Conservation (phyloP, 768 basidiomycete species). For the Paxillus rubicundulus region DNA sequence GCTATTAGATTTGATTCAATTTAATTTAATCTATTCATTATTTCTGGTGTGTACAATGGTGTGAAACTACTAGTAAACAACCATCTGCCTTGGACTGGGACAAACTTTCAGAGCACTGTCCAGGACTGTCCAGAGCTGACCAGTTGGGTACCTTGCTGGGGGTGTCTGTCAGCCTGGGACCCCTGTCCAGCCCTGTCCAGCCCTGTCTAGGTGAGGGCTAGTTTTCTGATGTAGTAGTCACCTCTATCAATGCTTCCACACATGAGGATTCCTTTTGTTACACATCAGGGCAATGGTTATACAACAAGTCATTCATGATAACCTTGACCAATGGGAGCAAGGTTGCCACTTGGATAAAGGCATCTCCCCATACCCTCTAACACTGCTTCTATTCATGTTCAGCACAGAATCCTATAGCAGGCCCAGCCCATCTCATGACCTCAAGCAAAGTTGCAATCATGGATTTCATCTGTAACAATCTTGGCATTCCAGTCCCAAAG, state of each 20-base stretch:
- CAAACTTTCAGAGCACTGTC: no score
- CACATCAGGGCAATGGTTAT: constrained; percentile 25
- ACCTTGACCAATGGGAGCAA: constrained; percentile 10
- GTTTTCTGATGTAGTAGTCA: constrained; percentile 3
- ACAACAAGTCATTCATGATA: constrained; percentile 18
- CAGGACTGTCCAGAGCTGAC: no score
- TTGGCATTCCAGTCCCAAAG: constrained; percentile 29
- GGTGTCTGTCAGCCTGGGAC: no score
- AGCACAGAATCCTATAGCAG: constrained; percentile 23
- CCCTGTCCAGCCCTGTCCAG: no score
- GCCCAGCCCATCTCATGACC: constrained; percentile 27
- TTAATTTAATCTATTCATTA: no score
- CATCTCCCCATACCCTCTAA: not conserved
- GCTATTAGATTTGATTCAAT: no score
- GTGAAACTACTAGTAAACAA: no score
- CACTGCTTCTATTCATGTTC: not conserved
- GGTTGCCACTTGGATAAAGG: constrained; percentile 11
- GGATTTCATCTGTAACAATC: constrained; percentile 26
- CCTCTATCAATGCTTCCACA: not conserved
- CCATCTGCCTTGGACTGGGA: no score
- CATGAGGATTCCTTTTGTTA: constrained; percentile 11
- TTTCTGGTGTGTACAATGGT: no score
- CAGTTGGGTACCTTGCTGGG: no score
- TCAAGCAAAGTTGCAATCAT: constrained; percentile 39
- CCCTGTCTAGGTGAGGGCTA: no score